Evolutionary conservation across 1,284 basidiomycete species (phyloP), one percentile per base, ranked within the genome.

Genomic region (Pseudozyma tsukubaensis): DNA sequence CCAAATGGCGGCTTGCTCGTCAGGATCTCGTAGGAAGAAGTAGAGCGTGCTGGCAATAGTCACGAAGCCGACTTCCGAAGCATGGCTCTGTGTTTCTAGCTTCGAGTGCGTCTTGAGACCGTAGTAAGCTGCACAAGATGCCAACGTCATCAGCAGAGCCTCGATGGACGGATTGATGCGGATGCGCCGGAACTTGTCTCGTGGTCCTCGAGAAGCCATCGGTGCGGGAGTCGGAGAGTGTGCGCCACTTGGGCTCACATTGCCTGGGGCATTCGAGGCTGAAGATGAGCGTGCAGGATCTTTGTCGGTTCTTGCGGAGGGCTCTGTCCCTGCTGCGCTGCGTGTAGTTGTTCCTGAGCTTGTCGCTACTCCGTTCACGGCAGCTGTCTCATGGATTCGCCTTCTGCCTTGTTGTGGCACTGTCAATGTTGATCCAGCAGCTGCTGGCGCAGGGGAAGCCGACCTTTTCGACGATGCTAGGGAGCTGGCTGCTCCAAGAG

Each of bases 1-100:
- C 79, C 78, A 81, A 39, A 81, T 78, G 36, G 71, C 70, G 12
- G 76, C 69, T 35, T 70, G 54, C 52, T 73, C 72, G 35, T 67
- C 56, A 1, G 68, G 67, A 36, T 56, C 42, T 14, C 74, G 71
- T 5, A 77, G 50, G 40, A 78, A 60, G 48, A 73, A 70, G 70
- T 77, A 78, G 32, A 73, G 68, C 19, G 66, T 48, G 53, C 69
- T 75, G 50, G 59, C 37, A 34, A 67, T 61, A 39, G 75, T 60
- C 16, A 75, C 52, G 29, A 69, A 53, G 32, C 74, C 77, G 29
- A 79, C 53, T 39, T 79, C 79, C 66, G 72, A 50, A 39, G 56
- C 64, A 42, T 67, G 68, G 29, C 60, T 60, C 37, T 64, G 68
- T 12, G 73, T 72, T 39, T 68, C 64, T 19, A 37, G 59, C 49